Base-by-base conservation (phyloP, 768 basidiomycete species). In the Termitomyces sp. region DNA sequence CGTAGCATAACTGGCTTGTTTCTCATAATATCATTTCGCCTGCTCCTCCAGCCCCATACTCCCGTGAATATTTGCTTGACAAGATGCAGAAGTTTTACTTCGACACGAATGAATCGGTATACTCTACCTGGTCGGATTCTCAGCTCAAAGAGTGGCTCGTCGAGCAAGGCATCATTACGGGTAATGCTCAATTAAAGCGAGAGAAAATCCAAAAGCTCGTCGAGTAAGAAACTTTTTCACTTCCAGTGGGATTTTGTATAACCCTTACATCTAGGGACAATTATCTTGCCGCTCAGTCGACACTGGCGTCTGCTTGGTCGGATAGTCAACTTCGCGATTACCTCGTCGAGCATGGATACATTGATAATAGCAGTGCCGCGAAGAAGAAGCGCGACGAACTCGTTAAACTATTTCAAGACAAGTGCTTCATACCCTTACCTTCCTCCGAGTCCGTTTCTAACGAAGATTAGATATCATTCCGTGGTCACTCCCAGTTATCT, bases 51-150 rank as follows among this genome's bases (percentile, higher is more conserved):
- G 65, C 63, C 10, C 68, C 78, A 71, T 85, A 64, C 69, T 80
- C 81, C n/a, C 82, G 85, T 58, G 85, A 85, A 55, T 76, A 80
- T 53, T 80, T 95, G 34, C 62, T 83, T 38, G 77, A 75, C 17
- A 69, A 85, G 48, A 92, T 97, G 90, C 76, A 84, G 57, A 74
- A 77, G 31, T 95, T 94, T 66, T 93, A 96, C 68, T 95, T 91
- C 65, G 72, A 71, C 50, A 62, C 71, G 12, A 66, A 72, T 47
- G 82, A 89, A 45, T 67, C 71, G 16, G 83, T 85, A 37, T 90
- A 82, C 75, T 66, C 73, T 45, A 71, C 81, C 1, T 96, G 95
- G 95, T 77, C 83, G 53, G 92, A 96, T 54, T 86, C 83, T 8
- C 80, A 92, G 57, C 71, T 94, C 63, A 85, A 85, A 62, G 63